Percentiles rank a stretch among this genome's conserved stretches.
phyloP scores from a whole-genome alignment of 2,329 filamentous ascomycete genomes.

The Aspergillus sp. region DNA sequence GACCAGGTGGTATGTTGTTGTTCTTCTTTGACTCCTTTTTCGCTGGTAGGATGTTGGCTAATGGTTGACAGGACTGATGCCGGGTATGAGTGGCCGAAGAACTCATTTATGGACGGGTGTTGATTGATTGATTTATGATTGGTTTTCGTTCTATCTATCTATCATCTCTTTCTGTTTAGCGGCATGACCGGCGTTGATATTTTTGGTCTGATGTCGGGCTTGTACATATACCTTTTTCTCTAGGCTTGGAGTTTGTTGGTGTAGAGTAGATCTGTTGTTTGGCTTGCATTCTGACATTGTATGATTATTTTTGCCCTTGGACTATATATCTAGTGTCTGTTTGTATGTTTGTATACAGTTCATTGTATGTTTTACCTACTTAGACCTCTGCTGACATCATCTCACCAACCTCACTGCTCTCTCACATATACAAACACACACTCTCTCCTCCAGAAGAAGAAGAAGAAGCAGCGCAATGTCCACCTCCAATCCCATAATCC shows the following conservation, averaged over 20 bases:
- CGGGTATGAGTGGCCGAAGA: slow-evolving; percentile 52
- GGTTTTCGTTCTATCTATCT: slow-evolving; percentile 2
- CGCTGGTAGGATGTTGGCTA: neutral
- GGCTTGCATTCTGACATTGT: no score
- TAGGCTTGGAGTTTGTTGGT: neutral
- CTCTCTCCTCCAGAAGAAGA: no score
- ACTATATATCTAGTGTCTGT: no score
- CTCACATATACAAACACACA: no score
- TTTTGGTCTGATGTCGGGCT: slow-evolving; percentile 13
- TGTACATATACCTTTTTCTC: neutral
- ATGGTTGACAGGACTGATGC: slow-evolving; percentile 34
- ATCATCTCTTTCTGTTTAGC: slow-evolving; percentile 11
- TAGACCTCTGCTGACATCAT: no score
- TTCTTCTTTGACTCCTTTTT: neutral
- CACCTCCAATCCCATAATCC: no score
- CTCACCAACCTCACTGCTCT: no score
- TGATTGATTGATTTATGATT: slow-evolving; percentile 14
- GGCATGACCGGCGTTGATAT: no score
- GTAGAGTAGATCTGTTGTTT: neutral
- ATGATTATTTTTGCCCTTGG: no score
- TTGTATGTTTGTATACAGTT: no score
- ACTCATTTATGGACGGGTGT: slow-evolving; percentile 52
- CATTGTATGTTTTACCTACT: no score
- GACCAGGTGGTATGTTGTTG: slow-evolving; percentile 47
- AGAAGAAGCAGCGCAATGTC: no score